A percentile compares a stretch with the other conserved stretches of the same genome.
These are phyloP conservation scores for Leccinum imitatum DNA, from an alignment of 768 basidiomycete genomes.

Conservation along the genomic window DNA sequence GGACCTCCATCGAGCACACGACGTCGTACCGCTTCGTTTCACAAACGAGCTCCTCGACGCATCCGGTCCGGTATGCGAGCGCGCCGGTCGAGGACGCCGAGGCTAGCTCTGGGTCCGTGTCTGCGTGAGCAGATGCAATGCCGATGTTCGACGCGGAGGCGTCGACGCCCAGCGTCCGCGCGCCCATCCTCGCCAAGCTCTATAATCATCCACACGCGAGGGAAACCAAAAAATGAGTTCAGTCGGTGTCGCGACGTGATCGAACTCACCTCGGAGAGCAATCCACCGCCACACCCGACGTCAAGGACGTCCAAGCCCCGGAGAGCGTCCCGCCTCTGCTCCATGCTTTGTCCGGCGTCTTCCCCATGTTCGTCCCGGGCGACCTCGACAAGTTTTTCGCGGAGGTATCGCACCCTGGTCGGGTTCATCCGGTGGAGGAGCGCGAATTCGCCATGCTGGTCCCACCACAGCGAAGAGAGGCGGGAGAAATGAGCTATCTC, in stretches of 20 bases:
- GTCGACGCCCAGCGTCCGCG: slow-evolving; percentile 87
- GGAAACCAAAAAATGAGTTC: neutral
- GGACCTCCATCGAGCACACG: slow-evolving; percentile 96
- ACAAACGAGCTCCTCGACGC: slow-evolving; percentile 72
- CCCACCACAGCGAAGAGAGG: slow-evolving; percentile 94
- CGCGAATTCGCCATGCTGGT: slow-evolving; percentile 87
- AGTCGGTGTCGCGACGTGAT: neutral
- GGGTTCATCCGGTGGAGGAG: slow-evolving; percentile 96
- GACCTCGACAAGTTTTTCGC: slow-evolving; percentile 68
- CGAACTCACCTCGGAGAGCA: slow-evolving; percentile 78
- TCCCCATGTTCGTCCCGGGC: slow-evolving; percentile 53
- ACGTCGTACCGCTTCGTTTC: slow-evolving; percentile 77
- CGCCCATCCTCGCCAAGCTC: slow-evolving; percentile 88
- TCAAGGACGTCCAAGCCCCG: slow-evolving; percentile 75
- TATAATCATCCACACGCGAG: slow-evolving; percentile 30
- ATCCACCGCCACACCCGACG: slow-evolving; percentile 93
- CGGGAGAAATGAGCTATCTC: slow-evolving; percentile 90
- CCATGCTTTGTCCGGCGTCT: slow-evolving; percentile 30
- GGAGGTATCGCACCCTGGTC: slow-evolving; percentile 77
- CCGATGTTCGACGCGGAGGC: slow-evolving; percentile 85
- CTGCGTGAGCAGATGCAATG: slow-evolving; percentile 81
- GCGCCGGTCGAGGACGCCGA: slow-evolving; percentile 16
- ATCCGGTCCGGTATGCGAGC: slow-evolving; percentile 67
- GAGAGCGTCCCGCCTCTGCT: slow-evolving; percentile 40
- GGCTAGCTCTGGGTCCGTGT: slow-evolving; percentile 65